These are phyloP conservation scores for Clitocybe nebularis DNA, from an alignment of 1,284 basidiomycete genomes.

Conservation along the genomic window DNA sequence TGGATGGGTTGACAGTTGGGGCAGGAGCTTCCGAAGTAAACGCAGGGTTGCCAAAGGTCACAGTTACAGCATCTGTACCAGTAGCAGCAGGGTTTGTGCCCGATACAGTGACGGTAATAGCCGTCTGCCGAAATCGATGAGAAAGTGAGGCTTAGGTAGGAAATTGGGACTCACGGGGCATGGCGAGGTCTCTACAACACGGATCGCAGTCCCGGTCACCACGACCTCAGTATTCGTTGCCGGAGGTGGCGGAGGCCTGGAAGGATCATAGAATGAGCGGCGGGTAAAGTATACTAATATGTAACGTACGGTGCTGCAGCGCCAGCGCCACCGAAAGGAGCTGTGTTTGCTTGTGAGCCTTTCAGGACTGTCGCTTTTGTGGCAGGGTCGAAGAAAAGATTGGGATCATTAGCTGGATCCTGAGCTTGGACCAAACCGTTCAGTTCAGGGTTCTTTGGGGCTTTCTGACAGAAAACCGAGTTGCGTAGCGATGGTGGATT, in stretches of 20 bases:
- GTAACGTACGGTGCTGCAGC: constrained; percentile 15
- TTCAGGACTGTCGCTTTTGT: constrained; percentile 36
- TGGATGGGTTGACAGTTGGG: constrained; percentile 19
- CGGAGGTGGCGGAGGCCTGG: too few species aligned
- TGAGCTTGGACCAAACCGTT: constrained; percentile 47
- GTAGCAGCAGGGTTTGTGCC: constrained; percentile 24
- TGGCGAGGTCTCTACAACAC: constrained; percentile 9
- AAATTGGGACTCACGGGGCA: constrained; percentile 20
- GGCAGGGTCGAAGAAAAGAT: constrained; percentile 58
- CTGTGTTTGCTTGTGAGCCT: constrained; percentile 52
- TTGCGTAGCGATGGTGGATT: constrained; percentile 47
- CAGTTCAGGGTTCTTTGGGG: constrained; percentile 44
- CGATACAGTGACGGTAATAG: constrained; percentile 28
- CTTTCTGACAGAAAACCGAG: constrained; percentile 50
- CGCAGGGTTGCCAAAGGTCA: constrained; percentile 25
- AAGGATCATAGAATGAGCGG: too few species aligned
- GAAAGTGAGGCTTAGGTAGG: not conserved
- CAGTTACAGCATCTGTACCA: constrained; percentile 24
- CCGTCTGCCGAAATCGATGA: constrained; percentile 19
- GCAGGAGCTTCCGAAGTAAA: constrained; percentile 22
- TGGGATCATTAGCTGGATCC: constrained; percentile 44
- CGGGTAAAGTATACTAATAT: too few species aligned
- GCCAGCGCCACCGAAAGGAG: constrained; percentile 38
- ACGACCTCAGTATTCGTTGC: too few species aligned
- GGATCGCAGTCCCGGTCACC: too few species aligned